Base-by-base conservation (phyloP, 768 basidiomycete genomes). In the Xerocomus spinulosus region DNA sequence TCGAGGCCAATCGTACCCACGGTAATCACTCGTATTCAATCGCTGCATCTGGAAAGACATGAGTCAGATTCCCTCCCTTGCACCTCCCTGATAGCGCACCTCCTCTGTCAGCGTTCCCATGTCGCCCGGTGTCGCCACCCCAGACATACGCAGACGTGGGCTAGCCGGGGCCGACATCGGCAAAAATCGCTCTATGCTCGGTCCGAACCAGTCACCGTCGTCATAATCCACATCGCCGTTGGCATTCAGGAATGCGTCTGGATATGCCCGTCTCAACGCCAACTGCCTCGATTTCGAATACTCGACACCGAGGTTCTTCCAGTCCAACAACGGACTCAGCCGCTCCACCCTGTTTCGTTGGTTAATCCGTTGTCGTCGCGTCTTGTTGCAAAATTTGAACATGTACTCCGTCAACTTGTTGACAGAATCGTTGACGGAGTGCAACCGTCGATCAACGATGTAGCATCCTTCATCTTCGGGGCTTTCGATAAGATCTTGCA, bases 311-410 rank as follows among this genome's bases (percentile, higher is more conserved):
- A 99, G 73, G 62, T 92, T 92, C 74, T 99, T 99, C 96, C 96
- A 98, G 67, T 99, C 96, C 50, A 99, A 74, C 48, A 99, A 68
- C 14, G 95, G 95, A 42, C 83, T 86, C 15, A 99, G 76, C 23
- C 96, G 82, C 66, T 99, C 96, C 45, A 97, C 95, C 35, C 96
- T 83, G 72, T 98, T 99, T 26, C 96, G 87, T 72, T 98, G 96
- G 70, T 99, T 98, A 69, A 98, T 98, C 41, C 96, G 81, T 68
- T 98, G 96, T 36, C 96, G 79, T n/a, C 96, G 78, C 4, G 92
- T 85, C 75, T 92, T 92, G 55, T 71, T 73, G 46, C 77, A 76
- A 72, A 95, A 94, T 5, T 69, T 61, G 69, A 83, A 83, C 81
- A 94, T 84, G 57, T 78, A 68, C 35, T 81, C 80, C 6, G 87